Evolutionary conservation across 768 basidiomycete genomes (phyloP), one percentile per base, ranked within the genome.

Genomic region (Rhodotorula paludigena): DNA sequence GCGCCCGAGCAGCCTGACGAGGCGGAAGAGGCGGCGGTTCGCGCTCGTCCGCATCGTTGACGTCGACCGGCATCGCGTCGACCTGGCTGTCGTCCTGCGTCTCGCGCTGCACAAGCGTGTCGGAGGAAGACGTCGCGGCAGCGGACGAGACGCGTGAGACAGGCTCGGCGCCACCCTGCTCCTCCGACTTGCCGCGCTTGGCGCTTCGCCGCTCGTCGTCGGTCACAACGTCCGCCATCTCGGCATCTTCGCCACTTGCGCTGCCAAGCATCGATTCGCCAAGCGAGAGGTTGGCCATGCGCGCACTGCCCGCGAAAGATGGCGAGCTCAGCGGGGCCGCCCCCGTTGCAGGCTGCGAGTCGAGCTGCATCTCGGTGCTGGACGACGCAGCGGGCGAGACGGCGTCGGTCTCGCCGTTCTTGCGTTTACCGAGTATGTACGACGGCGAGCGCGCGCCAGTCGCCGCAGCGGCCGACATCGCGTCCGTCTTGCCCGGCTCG

Each of bases 371-470:
- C 25, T 47, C 45, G 32, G 42, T 53, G n/a, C n/a, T n/a, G n/a
- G n/a, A n/a, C 30, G 35, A 38, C 23, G 42, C 36, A 33, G 39
- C 9, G 54, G 58, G n/a, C 47, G 54, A 32, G 35, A 28, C 38
- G 25, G 47, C 54, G 36, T 56, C 68, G 30, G 55, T 64, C 30
- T 71, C 63, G 54, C 61, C 68, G 48, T 57, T 67, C 41, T 57
- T 69, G 30, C 74, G 60, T 58, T 75, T 75, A 47, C 74, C 74
- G 28, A 75, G 68, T 4, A 75, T 66, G 23, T 60, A 54, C 54
- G 54, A 55, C 32, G n/a, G 52, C 53, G 60, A 69, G 28, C 49
- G 54, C 32, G 44, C 41, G 69, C 44, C 41, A 45, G 11, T 61
- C 57, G 51, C 39, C 42, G 38, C 33, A 45, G 44, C 16, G 8